Evolutionary conservation across 176 grass and related monocot species (phyloP).

Genomic region (Hordeum vulgare): DNA sequence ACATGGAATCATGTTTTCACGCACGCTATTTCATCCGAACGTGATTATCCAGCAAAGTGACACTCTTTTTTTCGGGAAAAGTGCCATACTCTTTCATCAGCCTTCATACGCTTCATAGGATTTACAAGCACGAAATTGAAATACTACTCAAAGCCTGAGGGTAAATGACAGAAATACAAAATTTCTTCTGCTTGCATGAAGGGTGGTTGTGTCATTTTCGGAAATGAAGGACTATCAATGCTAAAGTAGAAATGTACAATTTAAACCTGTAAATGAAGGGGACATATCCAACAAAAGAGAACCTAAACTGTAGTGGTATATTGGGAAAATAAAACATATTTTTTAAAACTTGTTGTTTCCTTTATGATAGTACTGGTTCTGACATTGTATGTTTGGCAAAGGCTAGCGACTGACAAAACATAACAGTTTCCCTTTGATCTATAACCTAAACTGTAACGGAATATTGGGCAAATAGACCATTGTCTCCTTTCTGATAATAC

Average conservation of each 20-base stretch:
- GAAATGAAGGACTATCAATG: background rate
- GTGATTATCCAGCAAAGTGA: background rate
- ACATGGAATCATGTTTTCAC: background rate
- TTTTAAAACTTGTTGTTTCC: background rate
- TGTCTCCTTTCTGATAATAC: background rate
- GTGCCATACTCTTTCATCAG: no score
- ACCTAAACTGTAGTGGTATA: background rate
- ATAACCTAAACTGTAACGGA: background rate
- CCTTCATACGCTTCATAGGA: no score
- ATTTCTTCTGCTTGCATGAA: background rate
- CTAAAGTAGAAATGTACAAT: background rate
- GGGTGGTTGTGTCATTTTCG: background rate
- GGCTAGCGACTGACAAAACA: background rate
- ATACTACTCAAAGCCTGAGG: background rate
- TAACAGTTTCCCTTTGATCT: background rate
- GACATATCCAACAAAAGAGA: background rate
- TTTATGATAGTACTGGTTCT: background rate
- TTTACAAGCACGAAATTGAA: background rate
- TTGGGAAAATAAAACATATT: background rate
- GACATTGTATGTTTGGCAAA: background rate
- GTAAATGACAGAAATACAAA: background rate
- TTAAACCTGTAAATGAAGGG: constrained; percentile 1
- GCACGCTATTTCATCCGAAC: background rate
- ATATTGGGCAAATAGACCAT: background rate
- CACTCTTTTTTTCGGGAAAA: no score